Base-by-base conservation (phyloP, 352 stramenopile species). In the Pythium rishiriense region DNA sequence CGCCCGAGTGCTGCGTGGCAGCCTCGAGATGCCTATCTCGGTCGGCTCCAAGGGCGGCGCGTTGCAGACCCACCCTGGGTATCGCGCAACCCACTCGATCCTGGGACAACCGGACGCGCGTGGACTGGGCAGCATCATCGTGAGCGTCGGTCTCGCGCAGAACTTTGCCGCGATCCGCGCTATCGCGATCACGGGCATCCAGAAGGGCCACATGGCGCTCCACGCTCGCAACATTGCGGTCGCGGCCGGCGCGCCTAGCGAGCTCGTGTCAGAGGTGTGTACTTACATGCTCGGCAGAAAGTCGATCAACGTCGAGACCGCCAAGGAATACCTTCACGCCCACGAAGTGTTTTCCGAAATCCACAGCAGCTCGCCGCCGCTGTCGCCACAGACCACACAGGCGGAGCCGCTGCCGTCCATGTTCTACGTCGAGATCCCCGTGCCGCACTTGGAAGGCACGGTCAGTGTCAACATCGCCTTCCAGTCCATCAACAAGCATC, bases 391-490 rank as follows among this genome's bases (percentile, higher is more conserved):
- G 60, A 11, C 45, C 22, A 33, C 39, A 5, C 60, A 33, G 62
- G 14, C 37, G 1, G 64, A 72, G 58, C 60, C 70, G 21, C 55
- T 85, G 59, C 86, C 86, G 28, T 93, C 83, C 28, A 94, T 93
- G 86, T 90, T 94, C 58, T 94, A 92, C 60, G 84, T 94, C 21
- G 86, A 92, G 69, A 78, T 94, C 49, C 76, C 78, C 1, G 82
- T 93, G 35, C 86, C 84, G 3, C 79, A 87, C 43, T 58, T 93
- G 25, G 81, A 91, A 57, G 69, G 73, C 55, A 77, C 76, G 3
- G 77, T 94, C 55, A 93, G 86, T 48, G 54, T 94, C 42, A 94
- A 94, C 73, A 83, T 94, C 48, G 86, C 86, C 26, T 94, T 94
- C 53, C 76, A 91, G 57, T 81, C 86, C 17, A 82, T 92, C 28